A percentile compares a stretch with the other conserved stretches of the same genome.
phyloP scores from a whole-genome alignment of 2,329 filamentous ascomycete genomes.

The Didymella lethalis region DNA sequence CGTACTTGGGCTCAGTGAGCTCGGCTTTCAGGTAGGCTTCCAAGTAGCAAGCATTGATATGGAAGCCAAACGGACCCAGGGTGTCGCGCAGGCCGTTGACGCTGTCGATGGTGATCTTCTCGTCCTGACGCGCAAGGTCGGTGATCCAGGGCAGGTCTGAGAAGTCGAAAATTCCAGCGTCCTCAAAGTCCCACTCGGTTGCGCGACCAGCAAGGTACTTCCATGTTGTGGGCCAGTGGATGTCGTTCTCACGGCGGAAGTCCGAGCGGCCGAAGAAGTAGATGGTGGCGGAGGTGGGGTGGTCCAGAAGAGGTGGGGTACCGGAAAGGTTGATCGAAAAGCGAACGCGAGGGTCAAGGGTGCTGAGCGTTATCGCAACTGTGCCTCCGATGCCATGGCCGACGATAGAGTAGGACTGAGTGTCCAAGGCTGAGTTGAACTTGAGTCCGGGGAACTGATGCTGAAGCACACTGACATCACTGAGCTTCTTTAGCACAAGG shows the following conservation, averaged over 20 bases:
- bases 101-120: constrained; percentile 6
- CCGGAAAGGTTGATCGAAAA: constrained; percentile 40
- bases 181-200: constrained; percentile 35
- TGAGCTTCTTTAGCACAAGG: constrained; percentile 29
- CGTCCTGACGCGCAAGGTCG: constrained; percentile 24
- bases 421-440: constrained; percentile 24
- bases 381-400: constrained; percentile 45
- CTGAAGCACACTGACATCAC: constrained; percentile 1
- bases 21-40: constrained; percentile 28
- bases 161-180: constrained; percentile 34
- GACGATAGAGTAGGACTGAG: constrained; percentile 22
- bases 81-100: constrained; percentile 13
- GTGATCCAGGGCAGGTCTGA: constrained; percentile 34
- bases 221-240: constrained; percentile 77
- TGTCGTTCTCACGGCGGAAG: constrained; percentile 94
- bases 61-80: constrained; percentile 18
- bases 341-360: constrained; percentile 17
- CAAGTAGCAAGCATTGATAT: constrained; percentile 28
- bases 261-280: constrained; percentile 63
- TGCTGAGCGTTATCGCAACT: constrained; percentile 30
- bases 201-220: constrained; percentile 25
- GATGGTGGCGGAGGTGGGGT: constrained; percentile 19
- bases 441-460: constrained; percentile 23
- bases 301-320: constrained; percentile 22
- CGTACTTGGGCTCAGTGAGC: constrained; percentile 4